Evolutionary conservation across 192 early-diverging fungal species (phyloP), one percentile per base, ranked within the genome.

Genomic region (Coemansia sp.): DNA sequence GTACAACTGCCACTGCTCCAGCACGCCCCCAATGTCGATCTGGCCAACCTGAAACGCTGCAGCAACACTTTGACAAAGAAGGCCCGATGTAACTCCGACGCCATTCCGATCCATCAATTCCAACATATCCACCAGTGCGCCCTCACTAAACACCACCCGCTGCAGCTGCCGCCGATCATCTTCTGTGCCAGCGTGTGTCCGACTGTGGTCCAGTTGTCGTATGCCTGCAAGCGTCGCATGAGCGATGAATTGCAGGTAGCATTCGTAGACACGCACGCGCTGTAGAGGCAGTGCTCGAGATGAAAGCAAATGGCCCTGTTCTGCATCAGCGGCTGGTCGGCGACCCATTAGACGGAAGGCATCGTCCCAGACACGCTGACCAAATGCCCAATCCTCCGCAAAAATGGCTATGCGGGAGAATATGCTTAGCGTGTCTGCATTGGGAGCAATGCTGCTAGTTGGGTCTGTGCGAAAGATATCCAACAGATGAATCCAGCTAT

Each of bases 1-100:
- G 49, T 74, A 65, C 60, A 68, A 28, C 72, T 80, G 77, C 77
- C 77, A 80, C 58, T 74, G 72, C 71, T 74, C 72, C 23, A 80
- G 65, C 61, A 59, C 67, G 10, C 60, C 65, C 6, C 64, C 65
- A 0, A 71, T 47, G 24, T 74, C 72, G 49, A 80, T 57, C 51
- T 64, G 72, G 10, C 77, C 77, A n/a, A 68, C 49, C 26, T 70
- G 68, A 28, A 74, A 67, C 18, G 71, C 77, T 4, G 68, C 64
- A 23, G 68, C 60, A 19, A 80, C 58, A 18, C 52, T 65, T 58
- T 74, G 77, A 59, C 77, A 74, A 56, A 80, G 49, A 30, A 80
- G 65, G 30, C 71, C 77, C 18, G 77, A 68, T 14, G 71, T 73
- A 26, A 66, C 68, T 18, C 51, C 60, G 27, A 71, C 68, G 49